These are phyloP conservation scores for Colletotrichum sp. DNA, from an alignment of 2,329 filamentous ascomycete species.

Conservation along the genomic window DNA sequence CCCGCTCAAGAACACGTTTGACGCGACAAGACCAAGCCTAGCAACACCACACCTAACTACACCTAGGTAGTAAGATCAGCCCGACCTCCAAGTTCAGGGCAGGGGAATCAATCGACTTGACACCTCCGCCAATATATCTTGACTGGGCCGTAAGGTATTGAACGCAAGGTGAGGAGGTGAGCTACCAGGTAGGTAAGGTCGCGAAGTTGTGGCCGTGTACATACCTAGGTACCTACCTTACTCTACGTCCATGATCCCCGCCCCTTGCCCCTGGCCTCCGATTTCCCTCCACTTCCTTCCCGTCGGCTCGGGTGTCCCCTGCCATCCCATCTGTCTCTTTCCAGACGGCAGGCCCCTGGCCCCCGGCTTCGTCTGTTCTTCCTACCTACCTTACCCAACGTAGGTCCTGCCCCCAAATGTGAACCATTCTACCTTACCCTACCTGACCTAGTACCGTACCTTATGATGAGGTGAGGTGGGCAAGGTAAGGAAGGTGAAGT, in stretches of 20 bases:
- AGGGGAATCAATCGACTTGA: neutral
- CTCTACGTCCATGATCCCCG: neutral
- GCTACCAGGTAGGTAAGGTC: neutral
- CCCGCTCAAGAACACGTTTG: neutral
- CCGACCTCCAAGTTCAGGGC: neutral
- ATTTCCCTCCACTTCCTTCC: neutral
- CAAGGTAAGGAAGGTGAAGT: neutral
- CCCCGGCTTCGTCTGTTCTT: neutral
- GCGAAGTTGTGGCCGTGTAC: neutral
- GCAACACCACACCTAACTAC: neutral
- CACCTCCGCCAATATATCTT: neutral
- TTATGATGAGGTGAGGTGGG: neutral
- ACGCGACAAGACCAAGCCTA: neutral
- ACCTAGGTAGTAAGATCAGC: neutral
- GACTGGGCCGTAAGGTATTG: neutral
- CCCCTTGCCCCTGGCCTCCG: neutral
- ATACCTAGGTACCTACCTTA: neutral
- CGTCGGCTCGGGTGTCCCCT: conserved; percentile 1
- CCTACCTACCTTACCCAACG: neutral
- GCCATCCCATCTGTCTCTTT: neutral
- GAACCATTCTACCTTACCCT: neutral
- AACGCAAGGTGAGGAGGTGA: neutral
- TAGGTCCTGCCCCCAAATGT: neutral
- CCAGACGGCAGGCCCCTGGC: neutral
- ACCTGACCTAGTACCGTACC: neutral